phyloP scores from a whole-genome alignment of 768 basidiomycete genomes.

The Pisolithus tinctorius region DNA sequence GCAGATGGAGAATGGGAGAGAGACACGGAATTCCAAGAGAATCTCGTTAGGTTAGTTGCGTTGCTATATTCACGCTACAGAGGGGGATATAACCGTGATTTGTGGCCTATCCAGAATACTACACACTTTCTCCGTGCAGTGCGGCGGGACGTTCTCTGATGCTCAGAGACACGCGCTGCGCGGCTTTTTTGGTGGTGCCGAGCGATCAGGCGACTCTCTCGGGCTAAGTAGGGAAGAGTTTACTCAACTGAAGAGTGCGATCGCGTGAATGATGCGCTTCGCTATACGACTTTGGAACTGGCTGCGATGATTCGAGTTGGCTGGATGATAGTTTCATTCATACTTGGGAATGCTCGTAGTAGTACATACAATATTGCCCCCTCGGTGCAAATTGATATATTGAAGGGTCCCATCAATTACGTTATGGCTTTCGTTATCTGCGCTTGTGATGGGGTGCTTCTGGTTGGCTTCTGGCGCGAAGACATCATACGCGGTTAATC shows the following conservation, averaged over 20 bases:
- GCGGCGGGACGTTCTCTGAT: constrained; percentile 27
- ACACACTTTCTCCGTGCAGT: constrained; percentile 43
- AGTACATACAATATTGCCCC: too few relatives aligned
- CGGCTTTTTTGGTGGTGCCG: constrained; percentile 18
- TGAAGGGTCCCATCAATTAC: too few relatives aligned
- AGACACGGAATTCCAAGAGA: constrained; percentile 64
- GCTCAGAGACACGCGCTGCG: constrained; percentile 26
- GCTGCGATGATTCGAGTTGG: neutral
- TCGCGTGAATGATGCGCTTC: constrained; percentile 11
- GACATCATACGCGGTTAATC: too few relatives aligned
- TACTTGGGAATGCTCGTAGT: too few relatives aligned
- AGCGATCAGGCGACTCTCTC: constrained; percentile 17
- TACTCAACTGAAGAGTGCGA: constrained; percentile 12
- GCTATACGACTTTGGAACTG: neutral
- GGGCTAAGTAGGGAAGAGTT: constrained; percentile 24
- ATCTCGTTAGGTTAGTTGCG: constrained; percentile 42
- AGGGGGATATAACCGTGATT: neutral
- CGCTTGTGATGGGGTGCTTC: too few relatives aligned
- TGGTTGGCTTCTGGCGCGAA: too few relatives aligned
- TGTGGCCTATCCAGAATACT: constrained; percentile 34
- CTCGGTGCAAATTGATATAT: too few relatives aligned
- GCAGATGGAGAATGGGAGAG: constrained; percentile 58
- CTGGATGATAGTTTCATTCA: neutral
- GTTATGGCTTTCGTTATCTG: too few relatives aligned
- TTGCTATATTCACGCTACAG: neutral